Evolutionary conservation across 257 asterid species (phyloP).

Genomic region (Plantago ovata): DNA sequence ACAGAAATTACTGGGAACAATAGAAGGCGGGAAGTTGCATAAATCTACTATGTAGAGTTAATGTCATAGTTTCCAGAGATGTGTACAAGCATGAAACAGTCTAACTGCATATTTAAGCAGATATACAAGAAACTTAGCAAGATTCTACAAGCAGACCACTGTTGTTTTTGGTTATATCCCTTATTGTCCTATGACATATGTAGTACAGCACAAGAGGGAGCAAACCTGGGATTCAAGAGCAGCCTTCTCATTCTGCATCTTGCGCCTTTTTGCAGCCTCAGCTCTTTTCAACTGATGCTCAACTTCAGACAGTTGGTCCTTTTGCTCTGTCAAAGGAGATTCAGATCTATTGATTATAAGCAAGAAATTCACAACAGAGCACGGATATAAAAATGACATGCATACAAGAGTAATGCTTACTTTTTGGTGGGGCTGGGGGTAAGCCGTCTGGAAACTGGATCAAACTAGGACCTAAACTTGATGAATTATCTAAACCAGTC

Average conservation of each 20-base stretch:
- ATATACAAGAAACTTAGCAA: too few species aligned
- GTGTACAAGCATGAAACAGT: too few species aligned
- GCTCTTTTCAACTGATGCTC: slow-evolving; percentile 82
- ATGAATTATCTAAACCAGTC: slow-evolving; percentile 40
- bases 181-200: neutral
- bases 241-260: slow-evolving; percentile 72
- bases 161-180: too few species aligned
- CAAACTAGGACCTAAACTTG: slow-evolving; percentile 28
- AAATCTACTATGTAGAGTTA: too few species aligned
- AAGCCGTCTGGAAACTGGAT: slow-evolving; percentile 63
- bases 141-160: too few species aligned
- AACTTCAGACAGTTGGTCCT: slow-evolving; percentile 67
- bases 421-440: slow-evolving; percentile 79
- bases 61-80: too few species aligned
- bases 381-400: slow-evolving; percentile 4
- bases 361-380: slow-evolving; percentile 15
- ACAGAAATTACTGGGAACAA: too few species aligned
- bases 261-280: slow-evolving; percentile 87
- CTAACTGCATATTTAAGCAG: too few species aligned
- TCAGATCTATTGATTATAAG: neutral
- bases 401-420: slow-evolving; percentile 31
- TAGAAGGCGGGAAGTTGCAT: too few species aligned
- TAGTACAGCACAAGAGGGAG: neutral
- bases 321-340: slow-evolving; percentile 46
- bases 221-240: slow-evolving; percentile 83